phyloP scores from a whole-genome alignment of 192 early-diverging fungal species.

The Gamsiella multidivaricata region DNA sequence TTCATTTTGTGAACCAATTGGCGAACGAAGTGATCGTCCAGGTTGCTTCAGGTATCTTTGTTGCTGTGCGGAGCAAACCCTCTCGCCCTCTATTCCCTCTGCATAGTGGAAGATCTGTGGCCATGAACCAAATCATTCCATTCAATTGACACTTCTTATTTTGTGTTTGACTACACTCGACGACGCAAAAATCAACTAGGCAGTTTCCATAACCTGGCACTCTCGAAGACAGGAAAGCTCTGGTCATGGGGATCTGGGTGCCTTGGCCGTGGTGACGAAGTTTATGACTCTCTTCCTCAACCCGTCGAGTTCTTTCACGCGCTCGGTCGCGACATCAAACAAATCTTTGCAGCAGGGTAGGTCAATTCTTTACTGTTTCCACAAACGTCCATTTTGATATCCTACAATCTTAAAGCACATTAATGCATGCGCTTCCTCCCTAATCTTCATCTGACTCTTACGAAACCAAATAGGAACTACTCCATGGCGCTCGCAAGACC shows the following conservation, averaged over 20 bases:
- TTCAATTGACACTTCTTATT: background rate
- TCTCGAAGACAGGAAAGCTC: slow-evolving; percentile 39
- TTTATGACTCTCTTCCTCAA: slow-evolving; percentile 49
- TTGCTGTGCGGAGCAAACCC: slow-evolving; percentile 4
- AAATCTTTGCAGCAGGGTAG: slow-evolving; percentile 52
- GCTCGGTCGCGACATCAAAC: slow-evolving; percentile 34
- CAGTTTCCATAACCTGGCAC: slow-evolving; percentile 48
- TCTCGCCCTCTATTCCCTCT: too few relatives aligned
- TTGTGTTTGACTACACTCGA: background rate
- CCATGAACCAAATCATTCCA: background rate
- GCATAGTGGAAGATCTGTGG: too few relatives aligned
- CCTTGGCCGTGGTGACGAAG: slow-evolving; percentile 45
- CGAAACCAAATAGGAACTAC: slow-evolving; percentile 21
- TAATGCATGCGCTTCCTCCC: background rate
- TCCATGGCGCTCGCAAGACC: slow-evolving; percentile 39
- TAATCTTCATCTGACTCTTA: too few relatives aligned
- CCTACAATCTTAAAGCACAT: too few relatives aligned
- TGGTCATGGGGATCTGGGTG: slow-evolving; percentile 55
- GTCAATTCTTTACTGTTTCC: background rate
- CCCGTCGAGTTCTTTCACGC: slow-evolving; percentile 52
- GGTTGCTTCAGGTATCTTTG: slow-evolving; percentile 35
- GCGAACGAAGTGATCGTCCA: slow-evolving; percentile 47
- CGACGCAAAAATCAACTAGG: slow-evolving; percentile 16
- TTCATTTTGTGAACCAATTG: slow-evolving; percentile 49
- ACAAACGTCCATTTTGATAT: background rate